These are phyloP conservation scores for Xylariaceae sp. DNA, from an alignment of 2,329 filamentous ascomycete genomes.

Conservation along the genomic window DNA sequence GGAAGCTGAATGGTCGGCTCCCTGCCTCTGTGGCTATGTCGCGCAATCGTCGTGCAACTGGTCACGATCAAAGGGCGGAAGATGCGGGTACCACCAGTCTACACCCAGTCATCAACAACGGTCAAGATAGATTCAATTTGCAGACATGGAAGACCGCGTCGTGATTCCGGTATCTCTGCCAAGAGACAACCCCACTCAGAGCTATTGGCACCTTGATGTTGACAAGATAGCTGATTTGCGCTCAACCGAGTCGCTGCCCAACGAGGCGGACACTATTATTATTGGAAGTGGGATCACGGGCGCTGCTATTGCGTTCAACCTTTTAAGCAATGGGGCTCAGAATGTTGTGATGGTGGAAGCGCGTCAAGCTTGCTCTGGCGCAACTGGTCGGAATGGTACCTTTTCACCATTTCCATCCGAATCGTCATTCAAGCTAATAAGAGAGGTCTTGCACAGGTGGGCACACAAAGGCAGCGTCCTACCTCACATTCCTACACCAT, in stretches of 20 bases:
- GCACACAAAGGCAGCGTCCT: constrained; percentile 53
- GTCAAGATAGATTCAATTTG: not conserved
- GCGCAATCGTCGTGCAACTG: too few relatives aligned
- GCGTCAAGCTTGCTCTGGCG: constrained; percentile 69
- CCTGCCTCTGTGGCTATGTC: too few relatives aligned
- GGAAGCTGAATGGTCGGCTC: too few relatives aligned
- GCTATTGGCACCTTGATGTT: constrained; percentile 67
- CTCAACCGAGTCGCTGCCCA: constrained; percentile 58
- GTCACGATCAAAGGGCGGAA: too few relatives aligned
- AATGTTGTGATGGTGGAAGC: constrained; percentile 69
- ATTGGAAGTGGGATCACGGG: constrained; percentile 71
- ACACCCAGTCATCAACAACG: not conserved
- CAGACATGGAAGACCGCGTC: constrained; percentile 47
- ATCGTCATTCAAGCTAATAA: constrained; percentile 1
- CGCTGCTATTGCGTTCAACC: constrained; percentile 62
- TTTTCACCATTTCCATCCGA: not conserved
- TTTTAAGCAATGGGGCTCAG: constrained; percentile 48
- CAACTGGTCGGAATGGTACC: constrained; percentile 64
- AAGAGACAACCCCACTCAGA: constrained; percentile 57
- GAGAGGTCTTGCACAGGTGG: constrained; percentile 39
- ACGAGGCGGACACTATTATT: constrained; percentile 63
- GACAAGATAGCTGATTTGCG: constrained; percentile 59
- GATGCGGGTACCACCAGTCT: too few relatives aligned
- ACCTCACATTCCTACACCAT: constrained; percentile 58
- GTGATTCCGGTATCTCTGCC: constrained; percentile 54